Evolutionary conservation across 768 basidiomycete species (phyloP).

Genomic region (Podaxis rugospora): DNA sequence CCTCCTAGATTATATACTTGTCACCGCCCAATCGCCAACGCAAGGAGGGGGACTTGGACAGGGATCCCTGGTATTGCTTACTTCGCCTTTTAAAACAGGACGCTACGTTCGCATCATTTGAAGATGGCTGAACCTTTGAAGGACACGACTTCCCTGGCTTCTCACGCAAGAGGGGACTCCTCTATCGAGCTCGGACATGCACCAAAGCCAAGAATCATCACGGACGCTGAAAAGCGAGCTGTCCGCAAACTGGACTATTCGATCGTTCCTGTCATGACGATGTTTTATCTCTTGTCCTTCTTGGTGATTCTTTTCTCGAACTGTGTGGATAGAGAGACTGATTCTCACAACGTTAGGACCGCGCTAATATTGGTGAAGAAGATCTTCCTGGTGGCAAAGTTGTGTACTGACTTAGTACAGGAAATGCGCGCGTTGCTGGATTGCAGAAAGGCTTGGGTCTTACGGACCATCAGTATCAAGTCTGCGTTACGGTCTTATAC

Average conservation of each 20-base stretch:
- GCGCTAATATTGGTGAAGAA: conserved; percentile 29
- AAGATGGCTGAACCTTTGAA: not conserved
- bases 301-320: conserved; percentile 20
- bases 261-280: conserved; percentile 31
- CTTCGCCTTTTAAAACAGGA: no score
- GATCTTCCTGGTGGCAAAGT: not conserved
- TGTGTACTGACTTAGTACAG: conserved; percentile 13
- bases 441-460: conserved; percentile 39
- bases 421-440: conserved; percentile 47
- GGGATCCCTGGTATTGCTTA: no score
- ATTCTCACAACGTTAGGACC: conserved; percentile 22
- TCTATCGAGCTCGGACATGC: not conserved
- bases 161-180: not conserved
- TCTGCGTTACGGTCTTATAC: conserved; percentile 28
- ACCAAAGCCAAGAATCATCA: conserved; percentile 5
- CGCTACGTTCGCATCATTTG: not conserved
- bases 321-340: not conserved
- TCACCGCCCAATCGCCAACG: no score
- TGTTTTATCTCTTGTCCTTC: conserved; percentile 35
- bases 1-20: no score
- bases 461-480: conserved; percentile 34
- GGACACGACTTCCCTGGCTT: not conserved
- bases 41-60: no score
- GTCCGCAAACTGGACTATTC: conserved; percentile 26
- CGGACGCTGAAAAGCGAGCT: conserved; percentile 17